These are phyloP conservation scores for Amyloporia xantha DNA, from an alignment of 768 basidiomycete species.

Conservation along the genomic window DNA sequence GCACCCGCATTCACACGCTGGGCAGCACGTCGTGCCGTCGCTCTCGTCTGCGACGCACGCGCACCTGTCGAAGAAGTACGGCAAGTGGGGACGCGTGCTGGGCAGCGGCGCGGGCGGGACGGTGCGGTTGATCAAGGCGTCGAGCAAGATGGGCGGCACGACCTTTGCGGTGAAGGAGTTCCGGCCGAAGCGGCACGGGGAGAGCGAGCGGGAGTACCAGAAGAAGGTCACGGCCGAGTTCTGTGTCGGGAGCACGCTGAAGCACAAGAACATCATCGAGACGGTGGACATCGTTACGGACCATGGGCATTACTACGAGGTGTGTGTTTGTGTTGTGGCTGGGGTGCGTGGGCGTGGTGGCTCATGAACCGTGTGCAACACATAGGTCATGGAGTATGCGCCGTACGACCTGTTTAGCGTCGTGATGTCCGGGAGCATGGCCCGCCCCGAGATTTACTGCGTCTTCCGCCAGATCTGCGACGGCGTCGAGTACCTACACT, in stretches of 20 bases:
- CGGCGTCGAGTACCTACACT: slow-evolving; percentile 96
- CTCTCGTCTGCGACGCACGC: slow-evolving; percentile 81
- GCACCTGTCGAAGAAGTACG: slow-evolving; percentile 96
- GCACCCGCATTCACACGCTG: slow-evolving; percentile 13
- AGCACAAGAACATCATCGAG: slow-evolving; percentile 94
- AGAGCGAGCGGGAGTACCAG: slow-evolving; percentile 96
- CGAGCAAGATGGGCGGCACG: slow-evolving; percentile 70
- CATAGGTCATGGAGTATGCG: slow-evolving; percentile 99
- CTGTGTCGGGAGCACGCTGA: slow-evolving; percentile 90
- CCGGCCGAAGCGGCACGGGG: slow-evolving; percentile 79
- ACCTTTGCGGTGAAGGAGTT: slow-evolving; percentile 99
- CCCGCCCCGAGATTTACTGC: slow-evolving; percentile 96
- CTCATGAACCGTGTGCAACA: neutral
- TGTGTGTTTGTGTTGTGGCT: slow-evolving; percentile 30
- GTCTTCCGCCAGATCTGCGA: slow-evolving; percentile 98
- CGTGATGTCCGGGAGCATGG: slow-evolving; percentile 99
- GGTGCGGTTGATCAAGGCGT: slow-evolving; percentile 89
- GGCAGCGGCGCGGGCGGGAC: slow-evolving; percentile 98
- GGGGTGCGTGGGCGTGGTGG: neutral
- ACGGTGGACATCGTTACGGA: slow-evolving; percentile 98
- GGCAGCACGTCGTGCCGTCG: slow-evolving; percentile 42
- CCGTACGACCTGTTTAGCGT: slow-evolving; percentile 98
- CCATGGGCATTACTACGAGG: slow-evolving; percentile 98
- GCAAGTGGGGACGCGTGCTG: slow-evolving; percentile 95
- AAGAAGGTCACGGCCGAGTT: slow-evolving; percentile 99